Base-by-base conservation (phyloP, 176 grass and related monocot genomes). In the Eleusine coracana region DNA sequence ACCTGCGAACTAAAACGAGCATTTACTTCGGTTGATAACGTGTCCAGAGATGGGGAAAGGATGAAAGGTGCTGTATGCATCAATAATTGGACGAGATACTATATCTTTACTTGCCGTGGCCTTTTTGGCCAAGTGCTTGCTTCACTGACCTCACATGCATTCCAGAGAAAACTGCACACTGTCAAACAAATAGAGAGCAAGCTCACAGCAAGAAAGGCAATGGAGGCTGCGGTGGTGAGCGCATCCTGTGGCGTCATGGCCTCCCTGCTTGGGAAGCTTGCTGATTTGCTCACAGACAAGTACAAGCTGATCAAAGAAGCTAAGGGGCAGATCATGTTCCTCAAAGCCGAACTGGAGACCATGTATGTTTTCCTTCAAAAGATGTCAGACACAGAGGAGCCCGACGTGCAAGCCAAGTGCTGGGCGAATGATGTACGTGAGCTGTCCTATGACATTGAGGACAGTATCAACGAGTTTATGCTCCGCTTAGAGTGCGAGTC, bases 311-410 rank as follows among this genome's bases (percentile, higher is more conserved):
- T 49, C 5, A 82, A 72, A 63, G 40, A 10, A 10, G 55, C 41
- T 6, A 73, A n/a, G 27, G 68, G 39, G 5, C 21, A 72, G 5
- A 20, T 82, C 25, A 34, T 60, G 52, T 82, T 71, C 68, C 79
- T 82, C 2, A 60, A 48, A 62, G 52, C 54, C 61, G 80, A 82
- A 40, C 68, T 72, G 0, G 68, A 82, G 80, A 82, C 25, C 27
- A 82, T 82, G 67, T 0, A 62, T 6, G 68, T 0, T 0, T 82
- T 82, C 68, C 52, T 71, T 14, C 11, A 72, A 25, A 61, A 27
- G 68, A 72, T 82, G 38, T 72, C 68, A 12, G 68, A 72, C 17
- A 3, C 21, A 3, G 79, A 71, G 79, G 50, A 71, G 50, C 67
- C 67, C 0, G 51, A 81, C 9, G n/a, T 29, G 9, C 79, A 72